phyloP scores from a whole-genome alignment of 805 yeast genomes.

The Metschnikowia orientalis region DNA sequence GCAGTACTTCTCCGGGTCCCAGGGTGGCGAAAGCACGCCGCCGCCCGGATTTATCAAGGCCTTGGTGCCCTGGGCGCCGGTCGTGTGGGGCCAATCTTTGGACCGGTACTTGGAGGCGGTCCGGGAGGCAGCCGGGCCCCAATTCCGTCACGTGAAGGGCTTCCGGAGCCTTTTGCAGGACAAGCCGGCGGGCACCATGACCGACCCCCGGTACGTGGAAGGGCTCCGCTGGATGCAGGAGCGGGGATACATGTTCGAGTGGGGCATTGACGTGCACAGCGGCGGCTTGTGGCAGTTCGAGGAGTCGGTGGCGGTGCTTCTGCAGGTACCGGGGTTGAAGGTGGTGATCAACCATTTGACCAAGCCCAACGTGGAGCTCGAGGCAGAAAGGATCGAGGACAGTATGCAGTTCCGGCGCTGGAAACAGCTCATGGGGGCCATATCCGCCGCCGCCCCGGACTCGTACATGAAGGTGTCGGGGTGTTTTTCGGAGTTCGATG shows the following conservation, averaged over 20 bases:
- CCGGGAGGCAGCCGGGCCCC: slow-evolving; percentile 8
- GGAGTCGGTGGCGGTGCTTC: slow-evolving; percentile 29
- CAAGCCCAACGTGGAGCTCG: slow-evolving; percentile 33
- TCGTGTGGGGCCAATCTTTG: slow-evolving; percentile 29
- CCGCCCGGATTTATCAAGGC: slow-evolving; percentile 19
- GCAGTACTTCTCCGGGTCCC: slow-evolving; percentile 12
- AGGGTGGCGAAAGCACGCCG: slow-evolving; percentile 12
- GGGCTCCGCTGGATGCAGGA: slow-evolving; percentile 31
- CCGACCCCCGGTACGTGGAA: slow-evolving; percentile 23
- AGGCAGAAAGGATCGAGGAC: slow-evolving; percentile 6
- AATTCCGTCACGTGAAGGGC: slow-evolving; percentile 28
- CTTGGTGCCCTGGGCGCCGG: slow-evolving; percentile 45
- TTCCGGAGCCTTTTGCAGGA: slow-evolving; percentile 43
- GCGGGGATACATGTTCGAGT: slow-evolving; percentile 32
- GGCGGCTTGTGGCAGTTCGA: slow-evolving; percentile 40
- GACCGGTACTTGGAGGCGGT: slow-evolving; percentile 14
- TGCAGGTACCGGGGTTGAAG: slow-evolving; percentile 23
- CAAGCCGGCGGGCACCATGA: slow-evolving; percentile 35
- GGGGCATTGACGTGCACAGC: slow-evolving; percentile 37
- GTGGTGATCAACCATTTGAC: slow-evolving; percentile 41
- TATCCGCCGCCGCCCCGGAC: slow-evolving; percentile 16
- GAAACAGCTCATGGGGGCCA: slow-evolving; percentile 18
- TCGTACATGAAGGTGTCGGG: slow-evolving; percentile 40
- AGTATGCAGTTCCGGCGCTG: slow-evolving; percentile 17
- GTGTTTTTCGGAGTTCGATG: slow-evolving; percentile 33